These are phyloP conservation scores for Melampsora occidentalis DNA, from an alignment of 1,284 basidiomycete genomes.

Conservation along the genomic window DNA sequence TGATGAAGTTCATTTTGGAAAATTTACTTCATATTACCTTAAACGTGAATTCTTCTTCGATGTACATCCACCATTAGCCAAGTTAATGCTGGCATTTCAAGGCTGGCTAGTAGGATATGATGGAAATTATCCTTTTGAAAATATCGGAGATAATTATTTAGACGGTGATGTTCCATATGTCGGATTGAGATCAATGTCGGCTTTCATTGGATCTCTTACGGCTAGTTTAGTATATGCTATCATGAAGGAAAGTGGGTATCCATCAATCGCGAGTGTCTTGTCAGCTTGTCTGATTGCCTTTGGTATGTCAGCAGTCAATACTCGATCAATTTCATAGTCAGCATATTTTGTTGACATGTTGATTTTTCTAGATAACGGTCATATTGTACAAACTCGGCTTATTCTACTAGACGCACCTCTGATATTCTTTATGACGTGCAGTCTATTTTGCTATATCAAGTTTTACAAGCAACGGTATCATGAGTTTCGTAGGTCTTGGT, in stretches of 20 bases:
- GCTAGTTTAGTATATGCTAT: slow-evolving; percentile 88
- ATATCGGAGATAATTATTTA: slow-evolving; percentile 90
- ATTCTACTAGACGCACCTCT: slow-evolving; percentile 93
- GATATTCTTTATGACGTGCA: slow-evolving; percentile 91
- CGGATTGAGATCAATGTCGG: slow-evolving; percentile 86
- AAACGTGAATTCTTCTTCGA: slow-evolving; percentile 95
- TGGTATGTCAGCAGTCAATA: slow-evolving; percentile 10
- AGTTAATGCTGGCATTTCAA: slow-evolving; percentile 82
- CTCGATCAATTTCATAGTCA: slow-evolving; percentile 13
- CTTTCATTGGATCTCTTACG: slow-evolving; percentile 82
- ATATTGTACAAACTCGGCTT: slow-evolving; percentile 89
- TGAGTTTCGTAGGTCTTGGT: slow-evolving; percentile 85
- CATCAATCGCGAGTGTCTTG: slow-evolving; percentile 57
- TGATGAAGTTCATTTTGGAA: slow-evolving; percentile 95
- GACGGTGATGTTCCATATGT: slow-evolving; percentile 85
- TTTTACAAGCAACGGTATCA: slow-evolving; percentile 92
- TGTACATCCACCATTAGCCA: slow-evolving; percentile 94
- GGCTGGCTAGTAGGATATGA: slow-evolving; percentile 97
- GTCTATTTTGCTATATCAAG: slow-evolving; percentile 89
- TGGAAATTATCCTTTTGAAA: slow-evolving; percentile 87
- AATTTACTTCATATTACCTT: slow-evolving; percentile 86
- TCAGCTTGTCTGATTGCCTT: slow-evolving; percentile 39
- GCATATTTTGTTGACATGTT: neutral
- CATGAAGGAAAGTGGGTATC: slow-evolving; percentile 97
- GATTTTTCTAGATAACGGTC: slow-evolving; percentile 75